These are phyloP conservation scores for Silybum marianum DNA, from an alignment of 129 eudicot genomes.

Conservation along the genomic window DNA sequence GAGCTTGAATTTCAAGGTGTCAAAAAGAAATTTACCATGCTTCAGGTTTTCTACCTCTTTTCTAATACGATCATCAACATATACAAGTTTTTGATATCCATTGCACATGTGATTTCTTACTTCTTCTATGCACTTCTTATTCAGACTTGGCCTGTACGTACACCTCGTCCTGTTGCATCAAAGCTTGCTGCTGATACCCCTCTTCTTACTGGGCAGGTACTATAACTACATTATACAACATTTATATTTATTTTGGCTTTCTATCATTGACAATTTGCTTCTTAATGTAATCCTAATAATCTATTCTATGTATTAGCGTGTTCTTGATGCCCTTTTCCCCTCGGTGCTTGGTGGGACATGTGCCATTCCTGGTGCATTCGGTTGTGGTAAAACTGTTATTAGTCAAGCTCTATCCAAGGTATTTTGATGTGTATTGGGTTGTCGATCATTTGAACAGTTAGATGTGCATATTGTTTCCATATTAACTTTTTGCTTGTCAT, in stretches of 20 bases:
- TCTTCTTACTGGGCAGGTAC: slow-evolving; percentile 94
- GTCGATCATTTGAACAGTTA: neutral
- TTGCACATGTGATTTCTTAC: slow-evolving; percentile 6
- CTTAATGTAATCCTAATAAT: slow-evolving; percentile 27
- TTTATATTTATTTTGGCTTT: slow-evolving; percentile 4
- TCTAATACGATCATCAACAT: neutral
- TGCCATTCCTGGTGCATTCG: slow-evolving; percentile 99
- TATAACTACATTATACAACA: neutral
- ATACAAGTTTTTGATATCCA: neutral
- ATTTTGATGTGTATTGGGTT: slow-evolving; percentile 18
- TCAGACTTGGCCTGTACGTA: slow-evolving; percentile 96
- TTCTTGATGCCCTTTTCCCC: slow-evolving; percentile 99
- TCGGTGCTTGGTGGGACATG: slow-evolving; percentile 99
- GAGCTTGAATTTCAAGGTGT: slow-evolving; percentile 99
- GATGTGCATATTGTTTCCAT: slow-evolving; percentile 5
- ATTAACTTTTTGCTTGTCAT: slow-evolving; percentile 9
- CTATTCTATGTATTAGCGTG: slow-evolving; percentile 62
- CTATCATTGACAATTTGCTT: slow-evolving; percentile 10
- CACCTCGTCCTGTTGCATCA: slow-evolving; percentile 96
- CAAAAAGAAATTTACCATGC: slow-evolving; percentile 91
- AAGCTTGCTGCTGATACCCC: slow-evolving; percentile 99
- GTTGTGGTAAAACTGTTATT: slow-evolving; percentile 99
- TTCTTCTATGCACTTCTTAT: slow-evolving; percentile 16
- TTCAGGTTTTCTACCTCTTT: slow-evolving; percentile 61
- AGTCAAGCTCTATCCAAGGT: slow-evolving; percentile 99